These are phyloP conservation scores for Pelargonium citronellum DNA, from an alignment of 441 rosid species.

Conservation along the genomic window DNA sequence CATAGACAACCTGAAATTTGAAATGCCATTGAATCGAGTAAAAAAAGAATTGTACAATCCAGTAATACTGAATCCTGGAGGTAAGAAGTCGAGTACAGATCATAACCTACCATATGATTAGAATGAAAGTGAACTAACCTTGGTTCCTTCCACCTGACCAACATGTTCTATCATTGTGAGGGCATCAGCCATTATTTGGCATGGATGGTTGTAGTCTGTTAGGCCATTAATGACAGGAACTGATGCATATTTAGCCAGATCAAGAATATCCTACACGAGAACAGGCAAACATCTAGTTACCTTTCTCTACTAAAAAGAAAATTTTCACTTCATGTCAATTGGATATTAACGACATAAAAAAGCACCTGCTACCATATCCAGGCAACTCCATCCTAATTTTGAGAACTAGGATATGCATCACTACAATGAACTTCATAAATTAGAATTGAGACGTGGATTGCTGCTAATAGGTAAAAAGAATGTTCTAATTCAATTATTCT, in stretches of 20 bases:
- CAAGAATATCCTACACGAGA: slow-evolving; percentile 20
- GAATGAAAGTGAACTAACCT: slow-evolving; percentile 39
- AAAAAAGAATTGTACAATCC: neutral
- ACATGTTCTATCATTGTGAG: slow-evolving; percentile 87
- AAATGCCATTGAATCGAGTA: neutral
- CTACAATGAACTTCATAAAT: too few relatives aligned
- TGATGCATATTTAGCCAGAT: slow-evolving; percentile 26
- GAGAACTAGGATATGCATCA: neutral
- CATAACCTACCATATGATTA: neutral
- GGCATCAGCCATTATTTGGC: slow-evolving; percentile 99
- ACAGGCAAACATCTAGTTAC: too few relatives aligned
- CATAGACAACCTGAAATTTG: slow-evolving; percentile 72
- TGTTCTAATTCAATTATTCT: neutral
- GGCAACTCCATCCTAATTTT: neutral
- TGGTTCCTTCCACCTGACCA: slow-evolving; percentile 78
- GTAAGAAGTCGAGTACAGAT: neutral
- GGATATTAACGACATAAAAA: too few relatives aligned
- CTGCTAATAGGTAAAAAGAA: neutral
- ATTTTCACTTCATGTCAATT: neutral
- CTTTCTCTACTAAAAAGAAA: too few relatives aligned
- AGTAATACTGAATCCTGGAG: neutral
- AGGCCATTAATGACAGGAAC: slow-evolving; percentile 58
- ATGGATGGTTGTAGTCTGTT: slow-evolving; percentile 31
- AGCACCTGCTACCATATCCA: neutral
- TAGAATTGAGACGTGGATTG: neutral